Evolutionary conservation across 768 basidiomycete genomes (phyloP), one percentile per base, ranked within the genome.

Genomic region (Kwoniella sp.): DNA sequence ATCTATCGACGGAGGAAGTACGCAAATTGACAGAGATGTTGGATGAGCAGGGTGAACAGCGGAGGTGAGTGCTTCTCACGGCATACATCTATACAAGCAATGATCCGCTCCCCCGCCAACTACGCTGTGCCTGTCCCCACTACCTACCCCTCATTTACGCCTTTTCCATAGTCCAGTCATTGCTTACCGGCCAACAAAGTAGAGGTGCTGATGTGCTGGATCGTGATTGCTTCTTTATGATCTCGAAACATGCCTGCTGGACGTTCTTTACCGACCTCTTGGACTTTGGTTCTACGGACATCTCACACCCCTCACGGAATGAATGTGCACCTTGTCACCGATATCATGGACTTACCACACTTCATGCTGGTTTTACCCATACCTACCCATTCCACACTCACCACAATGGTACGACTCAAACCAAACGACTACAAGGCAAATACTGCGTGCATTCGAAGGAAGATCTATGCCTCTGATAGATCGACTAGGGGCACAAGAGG

Each of bases 21-120:
- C 51, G 48, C n/a, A 57, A 56, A 31, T 20, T 78, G 45, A 28
- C 15, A 22, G 38, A 45, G 20, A 41, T 67, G n/a, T 52, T 76
- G 45, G 66, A 69, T 13, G 62, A 50, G 15, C 71, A 78, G 55
- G 70, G 64, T 15, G 74, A 75, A 20, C 69, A 59, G 31, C 61
- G 74, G 50, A 50, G 73, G 76, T 76, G 29, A 51, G 76, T 45
- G 4, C 41, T 8, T 45, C 41, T 3, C 4, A 3, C 41, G 4
- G 41, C n/a, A n/a, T n/a, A n/a, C n/a, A 9, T 45, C 41, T 45
- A 37, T 13, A 7, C 34, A 37, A 37, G 5, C 34, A 37, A 7
- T 37, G 7, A 37, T 37, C 34, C 5, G 7, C 34, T 37, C 34
- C 13, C 5, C 34, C n/a, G 2, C 12, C 7, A 29, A 11, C 22